These are phyloP conservation scores for Takashimella tepidaria DNA, from an alignment of 1,284 basidiomycete genomes.

Conservation along the genomic window DNA sequence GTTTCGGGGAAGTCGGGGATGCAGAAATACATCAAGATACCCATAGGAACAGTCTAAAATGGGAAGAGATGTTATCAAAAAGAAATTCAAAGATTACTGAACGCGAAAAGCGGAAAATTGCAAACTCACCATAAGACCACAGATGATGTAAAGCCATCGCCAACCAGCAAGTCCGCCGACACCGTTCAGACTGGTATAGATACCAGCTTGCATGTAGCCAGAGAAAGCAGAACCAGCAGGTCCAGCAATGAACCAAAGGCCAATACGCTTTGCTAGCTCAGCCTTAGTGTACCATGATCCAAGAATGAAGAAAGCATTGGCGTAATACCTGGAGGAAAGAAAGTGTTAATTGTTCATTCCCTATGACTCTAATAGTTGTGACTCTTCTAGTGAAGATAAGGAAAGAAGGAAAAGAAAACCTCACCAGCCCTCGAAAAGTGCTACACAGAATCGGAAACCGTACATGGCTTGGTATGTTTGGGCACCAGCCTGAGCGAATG, in stretches of 20 bases:
- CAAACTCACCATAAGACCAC: slow-evolving; percentile 6
- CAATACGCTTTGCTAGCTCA: slow-evolving; percentile 28
- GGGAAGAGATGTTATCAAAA: no score
- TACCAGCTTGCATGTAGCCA: slow-evolving; percentile 25
- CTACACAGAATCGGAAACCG: slow-evolving; percentile 22
- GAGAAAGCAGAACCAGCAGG: slow-evolving; percentile 32
- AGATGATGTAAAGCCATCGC: slow-evolving; percentile 28
- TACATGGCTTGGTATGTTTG: slow-evolving; percentile 7
- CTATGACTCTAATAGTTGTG: no score
- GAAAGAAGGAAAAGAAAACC: slow-evolving; percentile 10
- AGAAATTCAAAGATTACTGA: no score
- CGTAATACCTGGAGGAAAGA: no score
- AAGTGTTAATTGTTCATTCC: no score
- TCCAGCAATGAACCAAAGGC: slow-evolving; percentile 23
- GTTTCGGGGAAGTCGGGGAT: slow-evolving; percentile 22
- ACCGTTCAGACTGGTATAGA: slow-evolving; percentile 23
- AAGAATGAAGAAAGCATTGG: slow-evolving; percentile 21
- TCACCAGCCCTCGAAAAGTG: slow-evolving; percentile 19
- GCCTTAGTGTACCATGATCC: slow-evolving; percentile 26
- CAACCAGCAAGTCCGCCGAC: slow-evolving; percentile 22
- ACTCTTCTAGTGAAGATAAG: no score
- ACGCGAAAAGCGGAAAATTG: no score
- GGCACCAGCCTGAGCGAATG: slow-evolving; percentile 10
- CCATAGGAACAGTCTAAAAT: slow-evolving; percentile 14
- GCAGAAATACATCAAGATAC: slow-evolving; percentile 13